These are phyloP conservation scores for Scedosporium aurantiacum DNA, from an alignment of 2,329 filamentous ascomycete species.

Conservation along the genomic window DNA sequence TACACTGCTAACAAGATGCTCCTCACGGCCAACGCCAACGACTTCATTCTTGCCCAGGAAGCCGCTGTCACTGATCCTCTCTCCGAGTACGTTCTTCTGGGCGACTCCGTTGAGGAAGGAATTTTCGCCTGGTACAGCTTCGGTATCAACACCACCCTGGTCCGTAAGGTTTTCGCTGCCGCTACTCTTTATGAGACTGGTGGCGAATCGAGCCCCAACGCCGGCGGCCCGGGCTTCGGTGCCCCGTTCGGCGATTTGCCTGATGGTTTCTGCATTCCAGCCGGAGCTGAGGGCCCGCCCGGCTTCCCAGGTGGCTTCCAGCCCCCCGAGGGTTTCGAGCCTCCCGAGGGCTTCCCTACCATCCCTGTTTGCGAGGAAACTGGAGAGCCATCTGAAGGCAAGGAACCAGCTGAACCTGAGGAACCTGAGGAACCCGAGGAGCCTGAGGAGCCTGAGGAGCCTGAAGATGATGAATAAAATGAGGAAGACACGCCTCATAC, in stretches of 20 bases:
- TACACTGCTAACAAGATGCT: conserved; percentile 31
- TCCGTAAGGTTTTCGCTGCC: conserved; percentile 17
- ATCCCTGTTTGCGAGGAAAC: neutral
- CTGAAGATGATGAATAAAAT: neutral
- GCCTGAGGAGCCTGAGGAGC: neutral
- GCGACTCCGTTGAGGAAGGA: conserved; percentile 38
- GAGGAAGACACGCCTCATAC: neutral
- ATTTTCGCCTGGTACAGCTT: conserved; percentile 43
- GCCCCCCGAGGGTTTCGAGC: neutral
- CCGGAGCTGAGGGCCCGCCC: neutral
- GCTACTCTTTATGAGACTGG: conserved; percentile 20
- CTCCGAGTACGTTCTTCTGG: conserved; percentile 45
- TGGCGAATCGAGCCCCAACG: conserved; percentile 18
- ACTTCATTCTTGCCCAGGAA: conserved; percentile 35
- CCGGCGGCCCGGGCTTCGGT: neutral
- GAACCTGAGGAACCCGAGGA: neutral
- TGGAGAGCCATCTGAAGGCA: neutral
- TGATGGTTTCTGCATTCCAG: neutral
- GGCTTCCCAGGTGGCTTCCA: neutral
- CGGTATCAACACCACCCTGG: conserved; percentile 29
- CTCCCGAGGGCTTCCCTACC: neutral
- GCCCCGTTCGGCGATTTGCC: neutral
- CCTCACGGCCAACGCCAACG: conserved; percentile 37
- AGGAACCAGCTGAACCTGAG: neutral
- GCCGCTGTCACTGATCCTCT: conserved; percentile 43